These are phyloP conservation scores for Thoreauomyces humboldtii DNA, from an alignment of 192 early-diverging fungal species.

Conservation along the genomic window DNA sequence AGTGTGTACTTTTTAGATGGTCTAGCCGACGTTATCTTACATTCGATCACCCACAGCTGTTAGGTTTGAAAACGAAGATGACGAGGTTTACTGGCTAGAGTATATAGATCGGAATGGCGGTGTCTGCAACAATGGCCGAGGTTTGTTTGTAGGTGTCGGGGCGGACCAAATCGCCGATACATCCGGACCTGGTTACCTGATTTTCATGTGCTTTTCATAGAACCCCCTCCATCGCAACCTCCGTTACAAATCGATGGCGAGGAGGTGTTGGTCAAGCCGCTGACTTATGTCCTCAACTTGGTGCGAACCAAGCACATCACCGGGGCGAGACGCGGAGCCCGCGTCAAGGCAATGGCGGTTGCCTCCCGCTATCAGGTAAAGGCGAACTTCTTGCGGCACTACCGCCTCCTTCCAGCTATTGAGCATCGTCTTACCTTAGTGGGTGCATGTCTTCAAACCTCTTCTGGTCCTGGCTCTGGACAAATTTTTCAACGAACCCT, in stretches of 20 bases:
- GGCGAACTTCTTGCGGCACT: neutral
- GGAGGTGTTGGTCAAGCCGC: constrained; percentile 30
- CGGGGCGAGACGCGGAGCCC: constrained; percentile 80
- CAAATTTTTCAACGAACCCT: constrained; percentile 80
- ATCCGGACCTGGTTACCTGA: too few relatives aligned
- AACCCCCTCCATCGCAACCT: constrained; percentile 9
- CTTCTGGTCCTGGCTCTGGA: constrained; percentile 86
- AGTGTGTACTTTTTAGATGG: too few relatives aligned
- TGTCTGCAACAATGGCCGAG: constrained; percentile 6
- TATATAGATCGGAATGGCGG: constrained; percentile 9
- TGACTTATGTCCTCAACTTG: constrained; percentile 89
- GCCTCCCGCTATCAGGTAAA: constrained; percentile 70
- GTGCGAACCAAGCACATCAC: constrained; percentile 88
- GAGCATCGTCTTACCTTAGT: constrained; percentile 35
- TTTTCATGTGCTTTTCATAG: neutral
- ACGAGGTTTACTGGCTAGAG: constrained; percentile 30
- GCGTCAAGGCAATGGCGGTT: constrained; percentile 92
- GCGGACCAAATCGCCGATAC: too few relatives aligned
- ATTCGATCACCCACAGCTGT: too few relatives aligned
- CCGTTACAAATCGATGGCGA: neutral
- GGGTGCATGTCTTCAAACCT: constrained; percentile 88
- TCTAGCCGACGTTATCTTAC: too few relatives aligned
- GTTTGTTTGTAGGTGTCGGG: constrained; percentile 10
- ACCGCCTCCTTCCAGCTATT: neutral
- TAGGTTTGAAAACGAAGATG: constrained; percentile 29